Evolutionary conservation across 148 eudicot genomes (phyloP).

Genomic region (Spergularia marina): DNA sequence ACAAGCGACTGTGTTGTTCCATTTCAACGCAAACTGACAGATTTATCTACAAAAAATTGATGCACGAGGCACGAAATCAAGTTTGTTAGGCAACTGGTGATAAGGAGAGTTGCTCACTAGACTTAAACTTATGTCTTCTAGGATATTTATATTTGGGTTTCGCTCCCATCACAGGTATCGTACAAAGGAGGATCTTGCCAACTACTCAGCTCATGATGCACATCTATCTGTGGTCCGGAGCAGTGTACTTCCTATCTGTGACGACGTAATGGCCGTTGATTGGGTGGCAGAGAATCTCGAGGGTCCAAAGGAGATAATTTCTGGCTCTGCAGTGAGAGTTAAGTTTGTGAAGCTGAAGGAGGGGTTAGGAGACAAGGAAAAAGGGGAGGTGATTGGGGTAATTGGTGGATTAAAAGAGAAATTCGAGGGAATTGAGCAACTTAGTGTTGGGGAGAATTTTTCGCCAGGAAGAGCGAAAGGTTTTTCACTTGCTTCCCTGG

Average conservation of each 20-base stretch:
- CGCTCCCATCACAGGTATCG: slow-evolving; percentile 56
- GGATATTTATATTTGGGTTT: neutral
- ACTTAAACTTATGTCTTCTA: neutral
- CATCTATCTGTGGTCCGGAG: slow-evolving; percentile 57
- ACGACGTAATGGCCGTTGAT: slow-evolving; percentile 85
- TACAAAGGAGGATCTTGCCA: slow-evolving; percentile 48
- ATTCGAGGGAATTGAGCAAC: slow-evolving; percentile 37
- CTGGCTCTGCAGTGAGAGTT: slow-evolving; percentile 68
- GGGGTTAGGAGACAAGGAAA: slow-evolving; percentile 50
- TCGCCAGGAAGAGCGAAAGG: slow-evolving; percentile 86
- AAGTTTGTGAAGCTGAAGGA: slow-evolving; percentile 67
- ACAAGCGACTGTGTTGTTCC: no score
- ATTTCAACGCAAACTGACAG: no score
- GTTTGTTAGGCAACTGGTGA: no score
- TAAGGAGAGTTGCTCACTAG: no score
- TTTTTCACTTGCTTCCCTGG: slow-evolving; percentile 65
- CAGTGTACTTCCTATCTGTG: slow-evolving; percentile 53
- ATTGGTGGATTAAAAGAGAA: slow-evolving; percentile 57
- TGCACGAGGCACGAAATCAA: no score
- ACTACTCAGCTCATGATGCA: slow-evolving; percentile 53
- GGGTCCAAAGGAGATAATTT: slow-evolving; percentile 22
- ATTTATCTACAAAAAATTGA: no score
- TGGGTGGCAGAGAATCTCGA: slow-evolving; percentile 41
- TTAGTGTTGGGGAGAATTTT: slow-evolving; percentile 74
- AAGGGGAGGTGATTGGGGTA: slow-evolving; percentile 41